Evolutionary conservation across 2,329 filamentous ascomycete species (phyloP).

Genomic region (Alternaria hordeiaustralica): DNA sequence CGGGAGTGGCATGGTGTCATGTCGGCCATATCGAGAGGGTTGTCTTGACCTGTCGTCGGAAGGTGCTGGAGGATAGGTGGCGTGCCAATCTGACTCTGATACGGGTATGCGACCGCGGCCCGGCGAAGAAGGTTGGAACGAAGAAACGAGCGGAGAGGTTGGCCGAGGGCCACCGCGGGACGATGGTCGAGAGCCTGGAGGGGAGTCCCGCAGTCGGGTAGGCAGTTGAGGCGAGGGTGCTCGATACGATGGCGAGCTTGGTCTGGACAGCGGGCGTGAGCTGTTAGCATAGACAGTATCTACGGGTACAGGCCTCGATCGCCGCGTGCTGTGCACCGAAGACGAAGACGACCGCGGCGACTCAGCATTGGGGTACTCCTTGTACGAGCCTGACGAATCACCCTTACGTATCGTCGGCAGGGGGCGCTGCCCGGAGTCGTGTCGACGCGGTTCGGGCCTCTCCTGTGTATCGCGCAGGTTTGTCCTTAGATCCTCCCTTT

Average conservation of each 20-base stretch:
- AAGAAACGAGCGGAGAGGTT: slow-evolving; percentile 35
- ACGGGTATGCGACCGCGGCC: slow-evolving; percentile 26
- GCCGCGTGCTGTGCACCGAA: slow-evolving; percentile 31
- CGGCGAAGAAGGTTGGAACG: slow-evolving; percentile 25
- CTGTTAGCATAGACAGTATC: slow-evolving; percentile 24
- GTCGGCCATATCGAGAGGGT: slow-evolving; percentile 33
- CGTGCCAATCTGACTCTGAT: slow-evolving; percentile 37
- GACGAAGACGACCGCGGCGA: slow-evolving; percentile 44
- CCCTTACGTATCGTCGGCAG: slow-evolving; percentile 21
- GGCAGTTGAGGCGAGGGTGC: slow-evolving; percentile 39
- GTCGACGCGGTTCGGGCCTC: slow-evolving; percentile 22
- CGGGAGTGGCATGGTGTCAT: slow-evolving; percentile 39
- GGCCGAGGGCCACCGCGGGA: slow-evolving; percentile 36
- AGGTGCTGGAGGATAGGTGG: slow-evolving; percentile 38
- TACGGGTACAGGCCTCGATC: slow-evolving; percentile 24
- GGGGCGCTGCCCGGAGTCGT: slow-evolving; percentile 22
- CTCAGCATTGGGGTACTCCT: slow-evolving; percentile 30
- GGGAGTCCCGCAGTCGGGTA: slow-evolving; percentile 30
- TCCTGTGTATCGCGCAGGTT: slow-evolving; percentile 30
- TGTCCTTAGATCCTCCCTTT: slow-evolving; percentile 42
- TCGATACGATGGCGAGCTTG: slow-evolving; percentile 36
- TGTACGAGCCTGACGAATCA: slow-evolving; percentile 35
- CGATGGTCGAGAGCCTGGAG: slow-evolving; percentile 33
- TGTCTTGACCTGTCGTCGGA: slow-evolving; percentile 34
- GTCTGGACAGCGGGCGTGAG: slow-evolving; percentile 28